phyloP scores from a whole-genome alignment of 2,329 filamentous ascomycete species.

The Botrytis byssoidea region DNA sequence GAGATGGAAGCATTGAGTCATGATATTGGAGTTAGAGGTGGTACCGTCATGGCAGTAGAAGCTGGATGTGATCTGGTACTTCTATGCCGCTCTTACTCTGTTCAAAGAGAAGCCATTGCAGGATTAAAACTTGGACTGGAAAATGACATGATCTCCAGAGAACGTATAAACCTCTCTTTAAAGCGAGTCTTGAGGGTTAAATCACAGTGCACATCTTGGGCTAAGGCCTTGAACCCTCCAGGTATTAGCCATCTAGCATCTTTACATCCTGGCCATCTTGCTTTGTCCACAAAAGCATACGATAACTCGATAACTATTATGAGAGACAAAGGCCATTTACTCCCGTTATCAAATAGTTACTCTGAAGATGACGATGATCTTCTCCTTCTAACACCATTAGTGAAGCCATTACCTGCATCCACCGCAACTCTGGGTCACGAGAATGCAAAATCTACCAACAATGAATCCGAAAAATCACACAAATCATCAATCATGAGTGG shows the following conservation, averaged over 20 bases:
- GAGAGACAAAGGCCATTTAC: constrained; percentile 78
- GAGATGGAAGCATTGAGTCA: constrained; percentile 96
- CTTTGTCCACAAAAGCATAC: constrained; percentile 81
- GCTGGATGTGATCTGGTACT: constrained; percentile 91
- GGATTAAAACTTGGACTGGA: constrained; percentile 87
- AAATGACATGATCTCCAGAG: constrained; percentile 81
- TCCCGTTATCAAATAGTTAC: constrained; percentile 81
- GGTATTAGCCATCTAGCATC: constrained; percentile 74
- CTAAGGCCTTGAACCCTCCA: constrained; percentile 82
- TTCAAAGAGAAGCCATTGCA: constrained; percentile 88
- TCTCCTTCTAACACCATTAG: constrained; percentile 81
- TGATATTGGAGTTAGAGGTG: constrained; percentile 94
- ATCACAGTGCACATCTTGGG: constrained; percentile 82
- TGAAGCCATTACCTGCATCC: constrained; percentile 90
- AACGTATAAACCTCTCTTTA: constrained; percentile 77
- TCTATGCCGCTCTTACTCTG: constrained; percentile 81
- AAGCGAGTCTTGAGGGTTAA: constrained; percentile 79
- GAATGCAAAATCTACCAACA: constrained; percentile 44
- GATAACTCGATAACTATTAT: constrained; percentile 92
- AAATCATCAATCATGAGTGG: constrained; percentile 76
- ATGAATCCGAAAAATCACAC: constrained; percentile 53
- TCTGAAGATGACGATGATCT: constrained; percentile 89
- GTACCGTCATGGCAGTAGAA: constrained; percentile 95
- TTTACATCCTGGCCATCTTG: constrained; percentile 78
- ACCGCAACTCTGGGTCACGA: constrained; percentile 65